Base-by-base conservation (phyloP, 176 grass and related monocot species). In the Saccharum officinarum region DNA sequence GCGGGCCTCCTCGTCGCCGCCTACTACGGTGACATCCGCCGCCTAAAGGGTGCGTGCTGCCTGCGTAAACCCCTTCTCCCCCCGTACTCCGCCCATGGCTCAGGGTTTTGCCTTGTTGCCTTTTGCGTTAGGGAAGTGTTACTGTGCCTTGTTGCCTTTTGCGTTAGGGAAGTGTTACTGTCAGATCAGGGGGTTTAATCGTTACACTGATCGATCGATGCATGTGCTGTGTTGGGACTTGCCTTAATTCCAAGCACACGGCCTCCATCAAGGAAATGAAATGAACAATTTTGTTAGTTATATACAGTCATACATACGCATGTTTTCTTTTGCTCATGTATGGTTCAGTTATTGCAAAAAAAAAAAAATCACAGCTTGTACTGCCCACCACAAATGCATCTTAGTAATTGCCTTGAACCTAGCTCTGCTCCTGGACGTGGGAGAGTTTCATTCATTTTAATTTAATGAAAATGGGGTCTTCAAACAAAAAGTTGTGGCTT, bases 21-120 rank as follows among this genome's bases (percentile, higher is more conserved):
- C 79, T 54, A 82, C 85, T 0, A 46, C 37, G 71, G 79, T 9
- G 13, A 81, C 44, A 63, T 82, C 78, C 61, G 71, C 37, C 9
- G 31, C 14, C 65, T 87, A 71, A 87, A 82, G 71, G 74, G 79
- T 82, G 42, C 68, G 67, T 52, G 49, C 49, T 18, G 16, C 16
- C 49, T 52, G 37, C 38, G 3, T 42, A 44, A 82, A 76, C 30
- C 4, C 68, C 47, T 22, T 0, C 12, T 1, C 20, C 1, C 14
- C 36, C 36, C 36, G 33, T 34, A 34, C 36, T 5, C 36, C 36
- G 36, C 33, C 15, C 34, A 18, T 40, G 13, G 28, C 22, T 23
- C 76, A 78, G 8, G 37, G 13, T 45, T 23, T 25, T 16, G n/a
- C 37, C 55, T 64, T 63, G n/a, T n/a, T 16, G n/a, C 37, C 55